phyloP scores from a whole-genome alignment of 2,329 filamentous ascomycete species.

The Ophiostoma pallidulum region DNA sequence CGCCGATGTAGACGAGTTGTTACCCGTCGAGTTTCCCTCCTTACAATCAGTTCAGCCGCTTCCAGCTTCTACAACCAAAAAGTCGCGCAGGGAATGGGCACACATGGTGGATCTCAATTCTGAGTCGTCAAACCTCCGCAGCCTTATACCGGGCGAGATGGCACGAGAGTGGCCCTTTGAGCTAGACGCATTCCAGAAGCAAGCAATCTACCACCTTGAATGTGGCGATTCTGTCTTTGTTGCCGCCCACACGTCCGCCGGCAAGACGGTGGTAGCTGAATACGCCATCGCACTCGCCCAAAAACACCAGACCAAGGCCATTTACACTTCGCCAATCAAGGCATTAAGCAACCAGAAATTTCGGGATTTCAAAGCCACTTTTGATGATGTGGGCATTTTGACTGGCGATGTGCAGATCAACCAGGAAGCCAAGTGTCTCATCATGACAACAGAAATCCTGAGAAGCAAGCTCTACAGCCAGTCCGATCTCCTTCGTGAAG shows the following conservation, averaged over 20 bases:
- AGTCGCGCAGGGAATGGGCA: slow-evolving; percentile 81
- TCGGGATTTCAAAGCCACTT: slow-evolving; percentile 79
- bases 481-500: slow-evolving; percentile 89
- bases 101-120: slow-evolving; percentile 96
- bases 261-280: slow-evolving; percentile 96
- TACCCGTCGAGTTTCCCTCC: slow-evolving; percentile 89
- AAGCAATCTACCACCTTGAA: slow-evolving; percentile 95
- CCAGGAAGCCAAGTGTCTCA: slow-evolving; percentile 92
- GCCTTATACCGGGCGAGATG: slow-evolving; percentile 84
- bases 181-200: slow-evolving; percentile 95
- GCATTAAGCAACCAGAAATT: slow-evolving; percentile 98
- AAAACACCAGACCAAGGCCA: slow-evolving; percentile 99
- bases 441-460: slow-evolving; percentile 98
- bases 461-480: slow-evolving; percentile 97
- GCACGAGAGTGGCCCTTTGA: slow-evolving; percentile 95
- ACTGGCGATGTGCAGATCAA: slow-evolving; percentile 98
- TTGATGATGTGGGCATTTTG: slow-evolving; percentile 93
- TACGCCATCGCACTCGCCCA: slow-evolving; percentile 93
- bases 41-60: slow-evolving; percentile 75
- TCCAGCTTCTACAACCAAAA: slow-evolving; percentile 59
- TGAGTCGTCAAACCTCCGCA: slow-evolving; percentile 86
- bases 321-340: slow-evolving; percentile 98
- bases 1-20: slow-evolving; percentile 65
- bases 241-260: slow-evolving; percentile 92
- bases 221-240: slow-evolving; percentile 97